Evolutionary conservation across 495 filamentous ascomycete species (phyloP), one percentile per base, ranked within the genome.

Genomic region (Sordaria brevicollis): DNA sequence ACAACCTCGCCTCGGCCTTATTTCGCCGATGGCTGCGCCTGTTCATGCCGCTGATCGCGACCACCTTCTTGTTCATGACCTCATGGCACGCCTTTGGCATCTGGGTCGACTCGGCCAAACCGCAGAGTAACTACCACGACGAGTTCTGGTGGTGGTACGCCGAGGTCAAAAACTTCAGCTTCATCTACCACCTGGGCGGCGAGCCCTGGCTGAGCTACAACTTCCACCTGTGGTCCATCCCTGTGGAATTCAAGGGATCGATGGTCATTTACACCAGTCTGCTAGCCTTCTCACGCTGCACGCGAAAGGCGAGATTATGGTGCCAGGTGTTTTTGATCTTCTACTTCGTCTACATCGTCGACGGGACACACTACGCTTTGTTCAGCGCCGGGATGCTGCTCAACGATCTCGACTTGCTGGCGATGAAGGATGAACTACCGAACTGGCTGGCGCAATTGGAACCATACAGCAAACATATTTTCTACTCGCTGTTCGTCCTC

Each of bases 151-250:
- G 79, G n/a, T 88, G 85, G 84, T 88, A 88, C 71, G 67, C 68
- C 38, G 85, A 89, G 71, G 77, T 88, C 75, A 89, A 88, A 76
- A 85, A 86, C 74, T 88, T 86, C 77, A 86, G 78, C 76, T 89
- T 87, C 76, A 68, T 87, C 38, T 88, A 85, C 73, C 78, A 83
- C 68, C 68, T n/a, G 41, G 72, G 73, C 39, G 81, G 79, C 15
- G 81, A 81, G 8, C 75, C 75, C 54, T 79, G 74, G 76, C 49
- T 80, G 34, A 76, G 71, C 65, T 80, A 79, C 75, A 81, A 82
- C 71, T 76, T 75, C 68, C 81, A 83, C 69, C 74, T 81, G 15
- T 83, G 80, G 81, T 81, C 79, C 19, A 82, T 83, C 65, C 80
- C 80, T 15, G 57, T 80, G 49, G 81, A 83, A 71, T 80, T 82